Conservation (phyloP, 768 basidiomycete genomes). For the Collybia nuda region DNA sequence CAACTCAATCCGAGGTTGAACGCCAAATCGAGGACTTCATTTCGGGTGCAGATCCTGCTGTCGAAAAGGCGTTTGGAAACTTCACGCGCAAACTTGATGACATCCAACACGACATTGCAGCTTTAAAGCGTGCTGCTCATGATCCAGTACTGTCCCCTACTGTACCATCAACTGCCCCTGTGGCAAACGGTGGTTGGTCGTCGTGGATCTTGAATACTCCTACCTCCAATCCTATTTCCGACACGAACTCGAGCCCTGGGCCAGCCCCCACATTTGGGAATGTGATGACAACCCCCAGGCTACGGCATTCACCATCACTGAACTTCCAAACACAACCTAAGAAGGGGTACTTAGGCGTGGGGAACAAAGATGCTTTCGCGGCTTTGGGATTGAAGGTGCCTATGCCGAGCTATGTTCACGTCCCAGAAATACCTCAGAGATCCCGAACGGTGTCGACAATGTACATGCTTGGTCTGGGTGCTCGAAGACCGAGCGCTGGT, state of each 20-base stretch:
- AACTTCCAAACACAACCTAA: conserved; percentile 18
- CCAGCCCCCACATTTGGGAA: conserved; percentile 64
- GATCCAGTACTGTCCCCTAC: conserved; percentile 30
- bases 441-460: conserved; percentile 57
- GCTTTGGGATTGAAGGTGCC: conserved; percentile 53
- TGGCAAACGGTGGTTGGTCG: conserved; percentile 40
- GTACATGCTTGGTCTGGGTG: conserved; percentile 63
- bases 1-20: conserved; percentile 38
- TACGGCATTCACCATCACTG: conserved; percentile 49
- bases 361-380: conserved; percentile 38
- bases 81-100: conserved; percentile 68
- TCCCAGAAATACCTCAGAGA: conserved; percentile 22
- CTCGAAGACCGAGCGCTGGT: conserved; percentile 29
- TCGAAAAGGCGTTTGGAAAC: conserved; percentile 42
- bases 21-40: conserved; percentile 55
- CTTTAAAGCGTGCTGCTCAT: conserved; percentile 59
- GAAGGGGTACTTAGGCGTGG: conserved; percentile 3
- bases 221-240: conserved; percentile 35
- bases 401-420: conserved; percentile 48
- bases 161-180: conserved; percentile 8
- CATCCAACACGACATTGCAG: conserved; percentile 74
- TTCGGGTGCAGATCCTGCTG: conserved; percentile 47
- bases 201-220: conserved; percentile 48
- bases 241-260: conserved; percentile 20
- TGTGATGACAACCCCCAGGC: conserved; percentile 65